These are phyloP conservation scores for Parietaria judaica DNA, from an alignment of 306 rosid species.

Conservation along the genomic window DNA sequence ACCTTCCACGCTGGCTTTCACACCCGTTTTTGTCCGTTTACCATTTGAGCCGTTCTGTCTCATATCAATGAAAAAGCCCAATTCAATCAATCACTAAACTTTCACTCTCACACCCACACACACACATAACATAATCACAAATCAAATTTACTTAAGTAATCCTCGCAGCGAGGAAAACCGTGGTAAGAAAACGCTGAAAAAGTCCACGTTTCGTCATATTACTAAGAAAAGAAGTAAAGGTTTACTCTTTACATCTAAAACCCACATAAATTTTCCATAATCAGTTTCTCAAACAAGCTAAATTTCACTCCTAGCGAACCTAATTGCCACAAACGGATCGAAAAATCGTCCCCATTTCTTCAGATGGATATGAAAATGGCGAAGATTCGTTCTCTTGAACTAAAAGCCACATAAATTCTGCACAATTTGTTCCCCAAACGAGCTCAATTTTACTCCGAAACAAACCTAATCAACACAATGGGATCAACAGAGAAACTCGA, in stretches of 20 bases:
- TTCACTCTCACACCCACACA: too few species aligned
- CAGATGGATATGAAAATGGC: background rate
- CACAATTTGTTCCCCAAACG: background rate
- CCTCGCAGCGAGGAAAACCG: too few species aligned
- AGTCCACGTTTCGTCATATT: background rate
- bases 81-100: background rate
- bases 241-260: background rate
- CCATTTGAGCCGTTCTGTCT: conserved; percentile 40
- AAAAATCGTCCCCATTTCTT: background rate
- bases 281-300: background rate
- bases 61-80: background rate
- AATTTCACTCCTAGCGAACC: background rate
- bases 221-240: background rate
- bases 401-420: conserved; percentile 1
- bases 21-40: conserved; percentile 41
- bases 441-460: background rate
- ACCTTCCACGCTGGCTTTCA: conserved; percentile 36
- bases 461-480: background rate
- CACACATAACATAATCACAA: background rate
- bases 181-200: background rate
- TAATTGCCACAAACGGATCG: background rate
- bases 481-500: background rate
- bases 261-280: background rate
- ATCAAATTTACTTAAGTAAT: background rate
- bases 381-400: background rate